Evolutionary conservation across 345 rosid genomes (phyloP).

Genomic region (Aquilaria sinensis): DNA sequence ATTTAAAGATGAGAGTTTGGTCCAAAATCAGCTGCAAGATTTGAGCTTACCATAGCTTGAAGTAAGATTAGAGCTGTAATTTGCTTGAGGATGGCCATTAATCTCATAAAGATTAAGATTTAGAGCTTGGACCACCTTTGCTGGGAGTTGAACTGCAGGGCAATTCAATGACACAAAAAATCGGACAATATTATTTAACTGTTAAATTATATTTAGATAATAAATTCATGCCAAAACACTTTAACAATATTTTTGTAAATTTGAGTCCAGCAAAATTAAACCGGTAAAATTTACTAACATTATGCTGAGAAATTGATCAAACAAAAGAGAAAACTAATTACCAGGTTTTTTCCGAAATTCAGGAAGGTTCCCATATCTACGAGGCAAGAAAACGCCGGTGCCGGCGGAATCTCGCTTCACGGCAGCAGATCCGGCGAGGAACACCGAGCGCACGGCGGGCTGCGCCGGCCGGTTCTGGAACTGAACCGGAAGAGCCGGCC

Average conservation of each 20-base stretch:
- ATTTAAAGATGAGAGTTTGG: no score
- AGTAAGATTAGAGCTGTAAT: constrained; percentile 15
- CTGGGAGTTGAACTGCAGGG: constrained; percentile 36
- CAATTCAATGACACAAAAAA: constrained; percentile 13
- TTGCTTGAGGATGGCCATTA: constrained; percentile 20
- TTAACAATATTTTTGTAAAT: no score
- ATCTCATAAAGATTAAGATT: constrained; percentile 30
- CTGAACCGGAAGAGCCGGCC: constrained; percentile 30
- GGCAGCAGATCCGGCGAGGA: constrained; percentile 25
- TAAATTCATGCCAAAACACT: no score
- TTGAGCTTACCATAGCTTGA: constrained; percentile 24
- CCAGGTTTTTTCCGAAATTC: constrained; percentile 61
- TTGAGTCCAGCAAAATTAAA: no score
- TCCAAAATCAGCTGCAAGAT: fast-evolving
- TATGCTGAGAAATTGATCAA: no score
- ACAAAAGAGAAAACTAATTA: constrained; percentile 2
- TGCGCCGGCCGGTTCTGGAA: constrained; percentile 9
- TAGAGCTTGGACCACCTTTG: constrained; percentile 50
- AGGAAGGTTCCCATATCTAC: constrained; percentile 28
- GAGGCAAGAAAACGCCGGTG: constrained; percentile 91
- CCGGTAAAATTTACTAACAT: background rate
- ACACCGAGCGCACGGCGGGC: constrained; percentile 21
- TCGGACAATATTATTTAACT: background rate
- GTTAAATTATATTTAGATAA: background rate
- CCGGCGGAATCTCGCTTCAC: constrained; percentile 46